Conservation (phyloP, 2,329 filamentous ascomycete species). For the Colletotrichum tropicale region DNA sequence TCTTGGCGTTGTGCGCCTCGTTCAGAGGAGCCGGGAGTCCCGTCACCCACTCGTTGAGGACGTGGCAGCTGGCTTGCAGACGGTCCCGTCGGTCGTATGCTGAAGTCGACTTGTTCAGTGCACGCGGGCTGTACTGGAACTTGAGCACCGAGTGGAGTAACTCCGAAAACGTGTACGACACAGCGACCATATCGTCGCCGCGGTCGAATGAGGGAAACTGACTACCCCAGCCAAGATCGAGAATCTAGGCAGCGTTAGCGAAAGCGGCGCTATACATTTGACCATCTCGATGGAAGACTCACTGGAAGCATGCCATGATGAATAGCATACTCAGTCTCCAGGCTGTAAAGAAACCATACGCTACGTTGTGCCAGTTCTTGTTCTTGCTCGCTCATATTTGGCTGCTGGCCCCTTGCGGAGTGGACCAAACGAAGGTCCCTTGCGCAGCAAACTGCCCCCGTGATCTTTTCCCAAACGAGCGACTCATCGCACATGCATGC, state of each 20-base stretch:
- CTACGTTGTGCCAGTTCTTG: background rate
- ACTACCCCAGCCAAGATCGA: constrained; percentile 1
- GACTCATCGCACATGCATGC: constrained; percentile 6
- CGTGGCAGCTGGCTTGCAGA: constrained; percentile 3
- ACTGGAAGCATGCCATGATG: constrained; percentile 14
- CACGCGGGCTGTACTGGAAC: constrained; percentile 10
- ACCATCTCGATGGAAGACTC: background rate
- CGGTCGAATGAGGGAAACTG: background rate
- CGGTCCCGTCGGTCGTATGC: background rate
- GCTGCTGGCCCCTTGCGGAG: background rate
- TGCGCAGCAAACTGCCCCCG: constrained; percentile 4
- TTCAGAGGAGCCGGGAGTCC: background rate
- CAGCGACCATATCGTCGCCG: constrained; percentile 8
- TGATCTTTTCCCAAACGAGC: constrained; percentile 3
- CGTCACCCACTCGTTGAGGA: background rate
- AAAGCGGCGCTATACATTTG: fast-evolving
- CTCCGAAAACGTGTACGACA: constrained; percentile 9
- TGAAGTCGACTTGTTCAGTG: background rate
- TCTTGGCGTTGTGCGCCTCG: background rate
- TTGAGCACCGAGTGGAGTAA: constrained; percentile 1
- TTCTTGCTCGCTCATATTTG: background rate
- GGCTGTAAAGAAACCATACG: constrained; percentile 14
- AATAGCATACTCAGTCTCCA: constrained; percentile 5
- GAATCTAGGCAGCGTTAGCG: background rate
- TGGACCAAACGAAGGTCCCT: constrained; percentile 12